These are phyloP conservation scores for Pseudogymnoascus sp. DNA, from an alignment of 2,329 filamentous ascomycete species.

Conservation along the genomic window DNA sequence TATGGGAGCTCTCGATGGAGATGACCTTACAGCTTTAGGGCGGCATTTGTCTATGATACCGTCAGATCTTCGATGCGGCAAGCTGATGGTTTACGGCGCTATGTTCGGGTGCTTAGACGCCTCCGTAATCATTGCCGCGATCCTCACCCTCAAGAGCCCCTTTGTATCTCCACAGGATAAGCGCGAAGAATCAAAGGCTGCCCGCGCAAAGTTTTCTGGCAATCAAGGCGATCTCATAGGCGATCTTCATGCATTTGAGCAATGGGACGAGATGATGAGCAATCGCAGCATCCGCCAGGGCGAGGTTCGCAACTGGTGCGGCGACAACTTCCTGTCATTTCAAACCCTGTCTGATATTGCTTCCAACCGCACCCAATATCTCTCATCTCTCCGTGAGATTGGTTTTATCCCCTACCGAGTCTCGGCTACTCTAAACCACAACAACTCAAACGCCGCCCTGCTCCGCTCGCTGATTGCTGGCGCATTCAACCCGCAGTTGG, in stretches of 20 bases:
- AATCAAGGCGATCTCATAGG: constrained; percentile 84
- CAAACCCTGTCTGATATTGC: constrained; percentile 83
- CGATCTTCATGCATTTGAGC: constrained; percentile 75
- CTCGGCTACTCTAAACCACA: constrained; percentile 38
- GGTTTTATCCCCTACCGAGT: constrained; percentile 58
- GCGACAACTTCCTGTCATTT: constrained; percentile 74
- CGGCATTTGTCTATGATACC: constrained; percentile 93
- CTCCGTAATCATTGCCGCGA: constrained; percentile 80
- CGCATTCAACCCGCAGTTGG: constrained; percentile 68
- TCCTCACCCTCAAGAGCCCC: constrained; percentile 81
- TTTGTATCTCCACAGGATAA: constrained; percentile 80
- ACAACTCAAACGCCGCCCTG: constrained; percentile 36
- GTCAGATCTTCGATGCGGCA: constrained; percentile 84
- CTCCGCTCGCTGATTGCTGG: constrained; percentile 37
- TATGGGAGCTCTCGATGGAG: constrained; percentile 83
- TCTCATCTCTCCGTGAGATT: constrained; percentile 76
- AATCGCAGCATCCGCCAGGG: constrained; percentile 50
- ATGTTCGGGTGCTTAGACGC: constrained; percentile 90
- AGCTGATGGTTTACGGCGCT: constrained; percentile 90
- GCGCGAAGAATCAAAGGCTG: constrained; percentile 73
- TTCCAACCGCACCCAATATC: constrained; percentile 78
- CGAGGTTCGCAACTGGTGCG: constrained; percentile 70
- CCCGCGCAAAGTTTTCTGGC: constrained; percentile 64
- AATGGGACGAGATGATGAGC: constrained; percentile 65
- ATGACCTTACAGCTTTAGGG: constrained; percentile 83